Percentiles rank a stretch among this genome's conserved stretches.
Conservation (phyloP, 2,329 filamentous ascomycete species). For the Claviceps digitariae region DNA sequence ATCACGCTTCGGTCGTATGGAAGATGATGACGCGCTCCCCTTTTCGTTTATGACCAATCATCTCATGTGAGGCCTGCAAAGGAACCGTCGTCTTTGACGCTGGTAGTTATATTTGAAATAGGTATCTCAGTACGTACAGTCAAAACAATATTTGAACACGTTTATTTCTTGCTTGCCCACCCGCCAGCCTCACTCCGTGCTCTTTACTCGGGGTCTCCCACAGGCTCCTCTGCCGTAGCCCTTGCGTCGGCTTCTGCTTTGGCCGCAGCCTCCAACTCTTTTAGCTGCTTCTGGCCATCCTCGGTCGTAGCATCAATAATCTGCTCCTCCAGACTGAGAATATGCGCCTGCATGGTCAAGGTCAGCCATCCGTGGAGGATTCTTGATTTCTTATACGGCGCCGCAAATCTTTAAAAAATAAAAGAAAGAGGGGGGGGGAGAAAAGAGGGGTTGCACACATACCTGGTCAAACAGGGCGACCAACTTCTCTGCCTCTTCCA, state of each 20-base stretch:
- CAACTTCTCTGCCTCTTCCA: conserved; percentile 75
- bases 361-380: neutral
- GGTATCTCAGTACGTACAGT: neutral
- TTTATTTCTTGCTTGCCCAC: neutral
- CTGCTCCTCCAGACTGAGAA: conserved; percentile 81
- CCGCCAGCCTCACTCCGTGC: neutral
- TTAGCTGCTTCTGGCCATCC: conserved; percentile 64
- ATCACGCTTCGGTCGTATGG: too few species aligned
- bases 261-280: conserved; percentile 52
- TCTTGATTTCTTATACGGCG: neutral
- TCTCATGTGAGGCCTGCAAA: too few species aligned
- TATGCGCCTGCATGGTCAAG: conserved; percentile 45
- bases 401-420: neutral
- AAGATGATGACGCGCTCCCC: too few species aligned
- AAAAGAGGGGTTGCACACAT: conserved; percentile 14
- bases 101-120: neutral
- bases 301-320: conserved; percentile 93
- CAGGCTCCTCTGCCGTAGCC: neutral
- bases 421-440: neutral
- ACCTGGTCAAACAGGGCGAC: conserved; percentile 67
- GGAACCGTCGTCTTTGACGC: too few species aligned
- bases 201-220: neutral
- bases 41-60: too few species aligned
- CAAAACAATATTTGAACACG: neutral
- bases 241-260: conserved; percentile 12